Evolutionary conservation across 2,329 filamentous ascomycete genomes (phyloP), one percentile per base, ranked within the genome.

Genomic region (Leptographium radiaticola): DNA sequence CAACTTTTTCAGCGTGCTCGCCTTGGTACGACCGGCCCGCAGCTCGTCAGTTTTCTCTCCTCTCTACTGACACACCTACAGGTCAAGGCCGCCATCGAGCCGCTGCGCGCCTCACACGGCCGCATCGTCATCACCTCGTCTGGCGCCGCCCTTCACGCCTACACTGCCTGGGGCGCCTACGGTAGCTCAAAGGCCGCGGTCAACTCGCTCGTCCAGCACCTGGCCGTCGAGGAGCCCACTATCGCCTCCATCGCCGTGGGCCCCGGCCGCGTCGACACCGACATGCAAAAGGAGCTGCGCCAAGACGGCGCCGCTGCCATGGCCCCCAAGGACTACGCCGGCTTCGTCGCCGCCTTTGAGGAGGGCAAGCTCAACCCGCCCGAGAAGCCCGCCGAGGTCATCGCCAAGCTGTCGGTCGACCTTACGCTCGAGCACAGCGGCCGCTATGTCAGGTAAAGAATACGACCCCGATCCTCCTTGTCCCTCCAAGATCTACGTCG

Each of bases 261-360:
- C 5, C 90, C 90, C 0, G 90, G 90, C 2, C 81, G 87, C 47
- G 85, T 94, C 9, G 86, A 95, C 64, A 96, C 90, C 0, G 84
- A 84, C 51, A 96, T 96, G 90, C 90, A 95, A 66, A 76, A 76
- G n/a, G 78, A 86, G 55, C 79, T 98, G 55, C 75, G 93, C 51
- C 83, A 89, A 48, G 65, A 69, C 4, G 77, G 75, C 45, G 67
- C 69, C 40, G 63, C 65, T 2, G 67, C 66, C 53, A 82, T 82
- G 79, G 63, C 72, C 50, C 65, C 72, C 53, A 65, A 70, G 8
- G 77, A 81, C 55, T 85, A 93, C 66, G 73, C 76, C 9, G 73
- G 70, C 33, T 97, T 97, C 62, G 73, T 80, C 13, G 73, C 79
- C 1, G 75, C 86, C 16, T 84, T 89, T 64, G 76, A 81, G 59